Evolutionary conservation across 768 basidiomycete species (phyloP).

Genomic region (Ramaria sp.): DNA sequence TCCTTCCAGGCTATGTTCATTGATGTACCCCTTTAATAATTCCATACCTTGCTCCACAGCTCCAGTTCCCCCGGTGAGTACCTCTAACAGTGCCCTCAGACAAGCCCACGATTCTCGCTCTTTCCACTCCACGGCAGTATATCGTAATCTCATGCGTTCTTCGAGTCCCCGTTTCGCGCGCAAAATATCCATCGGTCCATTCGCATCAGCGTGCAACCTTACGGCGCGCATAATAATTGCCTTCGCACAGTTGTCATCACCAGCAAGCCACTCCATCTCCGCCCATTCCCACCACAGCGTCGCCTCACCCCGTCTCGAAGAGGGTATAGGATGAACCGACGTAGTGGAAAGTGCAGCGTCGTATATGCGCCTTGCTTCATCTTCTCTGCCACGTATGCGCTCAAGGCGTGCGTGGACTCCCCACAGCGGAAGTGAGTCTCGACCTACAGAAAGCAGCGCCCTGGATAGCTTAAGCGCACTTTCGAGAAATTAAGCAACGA

Average conservation of each 20-base stretch:
- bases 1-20: neutral
- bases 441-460: constrained; percentile 41
- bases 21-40: constrained; percentile 24
- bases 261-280: constrained; percentile 70
- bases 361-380: constrained; percentile 73
- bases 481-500: neutral
- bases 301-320: constrained; percentile 25
- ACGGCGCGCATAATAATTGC: constrained; percentile 45
- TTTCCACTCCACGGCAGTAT: constrained; percentile 33
- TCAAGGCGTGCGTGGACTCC: constrained; percentile 69
- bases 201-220: constrained; percentile 34
- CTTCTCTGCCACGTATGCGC: constrained; percentile 46
- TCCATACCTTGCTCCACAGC: constrained; percentile 31
- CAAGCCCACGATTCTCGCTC: constrained; percentile 57
- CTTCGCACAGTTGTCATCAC: constrained; percentile 37
- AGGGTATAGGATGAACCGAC: constrained; percentile 14
- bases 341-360: constrained; percentile 49
- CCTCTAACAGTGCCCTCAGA: constrained; percentile 52
- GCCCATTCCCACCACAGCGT: constrained; percentile 77
- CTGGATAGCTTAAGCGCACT: constrained; percentile 68
- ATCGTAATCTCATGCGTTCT: constrained; percentile 27
- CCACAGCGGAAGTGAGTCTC: constrained; percentile 58
- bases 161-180: constrained; percentile 57
- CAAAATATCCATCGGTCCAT: constrained; percentile 42
- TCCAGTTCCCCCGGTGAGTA: constrained; percentile 31